A percentile compares a stretch with the other conserved stretches of the same genome.
phyloP scores from a whole-genome alignment of 805 yeast species.

The Kodamaea laetipori region DNA sequence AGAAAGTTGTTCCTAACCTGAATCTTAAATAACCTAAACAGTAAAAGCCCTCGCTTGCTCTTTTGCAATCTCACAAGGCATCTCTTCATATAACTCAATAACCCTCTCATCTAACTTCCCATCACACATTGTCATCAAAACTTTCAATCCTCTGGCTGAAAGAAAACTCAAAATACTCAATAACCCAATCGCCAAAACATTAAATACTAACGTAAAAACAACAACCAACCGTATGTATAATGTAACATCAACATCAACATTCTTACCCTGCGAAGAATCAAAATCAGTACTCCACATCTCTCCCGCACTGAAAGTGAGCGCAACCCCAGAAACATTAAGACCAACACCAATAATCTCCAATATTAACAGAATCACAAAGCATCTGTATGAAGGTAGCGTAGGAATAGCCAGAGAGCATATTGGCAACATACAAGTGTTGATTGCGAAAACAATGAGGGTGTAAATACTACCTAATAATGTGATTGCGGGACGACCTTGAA shows the following conservation, averaged over 20 bases:
- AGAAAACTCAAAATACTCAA: not conserved
- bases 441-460: slow-evolving; percentile 20
- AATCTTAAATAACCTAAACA: too few relatives aligned
- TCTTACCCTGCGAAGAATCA: slow-evolving; percentile 16
- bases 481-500: slow-evolving; percentile 34
- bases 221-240: slow-evolving; percentile 28
- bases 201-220: slow-evolving; percentile 14
- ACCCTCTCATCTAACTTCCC: slow-evolving; percentile 1
- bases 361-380: slow-evolving; percentile 21
- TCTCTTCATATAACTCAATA: slow-evolving; percentile 1
- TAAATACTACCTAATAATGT: slow-evolving; percentile 24
- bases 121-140: slow-evolving; percentile 1
- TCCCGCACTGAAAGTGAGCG: slow-evolving; percentile 3
- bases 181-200: slow-evolving; percentile 3
- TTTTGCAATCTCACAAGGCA: not conserved
- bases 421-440: slow-evolving; percentile 25
- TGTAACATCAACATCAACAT: slow-evolving; percentile 30
- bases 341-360: slow-evolving; percentile 1
- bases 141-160: slow-evolving; percentile 5
- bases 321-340: not conserved
- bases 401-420: slow-evolving; percentile 23
- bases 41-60: slow-evolving; percentile 1
- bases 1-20: too few relatives aligned
- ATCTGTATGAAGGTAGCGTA: slow-evolving; percentile 20
- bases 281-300: slow-evolving; percentile 19